Evolutionary conservation across 139 green algal species (phyloP).

Genomic region (Micractinium conductrix): DNA sequence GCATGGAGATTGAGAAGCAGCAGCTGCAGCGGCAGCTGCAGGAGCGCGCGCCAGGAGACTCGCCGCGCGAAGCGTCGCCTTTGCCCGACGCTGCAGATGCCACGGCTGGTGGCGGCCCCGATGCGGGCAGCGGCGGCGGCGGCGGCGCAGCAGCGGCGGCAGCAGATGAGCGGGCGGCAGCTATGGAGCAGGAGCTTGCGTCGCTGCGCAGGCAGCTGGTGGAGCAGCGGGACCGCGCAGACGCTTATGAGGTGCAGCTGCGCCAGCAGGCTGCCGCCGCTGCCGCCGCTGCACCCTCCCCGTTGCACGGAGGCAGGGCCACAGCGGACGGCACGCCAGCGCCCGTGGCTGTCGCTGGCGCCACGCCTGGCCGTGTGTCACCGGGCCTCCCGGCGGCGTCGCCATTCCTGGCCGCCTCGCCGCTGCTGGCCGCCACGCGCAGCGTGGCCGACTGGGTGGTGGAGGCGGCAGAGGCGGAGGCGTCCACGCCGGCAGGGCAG

Average conservation of each 20-base stretch:
- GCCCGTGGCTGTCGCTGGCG: no score
- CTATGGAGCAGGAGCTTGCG: not conserved
- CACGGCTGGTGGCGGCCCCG: not conserved
- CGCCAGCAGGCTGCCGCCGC: not conserved
- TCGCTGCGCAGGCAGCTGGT: not conserved
- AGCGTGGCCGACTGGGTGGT: constrained; percentile 15
- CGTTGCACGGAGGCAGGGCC: no score
- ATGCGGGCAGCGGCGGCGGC: not conserved
- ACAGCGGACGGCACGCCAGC: no score
- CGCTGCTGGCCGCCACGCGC: constrained; percentile 25
- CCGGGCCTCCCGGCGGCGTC: no score
- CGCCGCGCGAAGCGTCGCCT: no score
- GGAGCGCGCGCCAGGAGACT: no score
- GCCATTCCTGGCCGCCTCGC: constrained; percentile 11
- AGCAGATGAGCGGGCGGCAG: not conserved
- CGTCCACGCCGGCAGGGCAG: constrained; percentile 8
- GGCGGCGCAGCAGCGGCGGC: not conserved
- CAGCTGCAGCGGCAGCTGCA: not conserved
- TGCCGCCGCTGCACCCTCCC: not conserved
- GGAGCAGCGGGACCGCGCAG: constrained; percentile 15
- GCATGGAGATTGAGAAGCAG: not conserved
- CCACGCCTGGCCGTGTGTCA: no score
- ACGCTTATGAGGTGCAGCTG: constrained; percentile 11
- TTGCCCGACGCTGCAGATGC: no score
- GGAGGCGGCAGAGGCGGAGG: not conserved